Percentiles rank a stretch among this genome's conserved stretches.
Conservation (phyloP, 139 green algal genomes). For the Chlamydomonas sphaeroides region DNA sequence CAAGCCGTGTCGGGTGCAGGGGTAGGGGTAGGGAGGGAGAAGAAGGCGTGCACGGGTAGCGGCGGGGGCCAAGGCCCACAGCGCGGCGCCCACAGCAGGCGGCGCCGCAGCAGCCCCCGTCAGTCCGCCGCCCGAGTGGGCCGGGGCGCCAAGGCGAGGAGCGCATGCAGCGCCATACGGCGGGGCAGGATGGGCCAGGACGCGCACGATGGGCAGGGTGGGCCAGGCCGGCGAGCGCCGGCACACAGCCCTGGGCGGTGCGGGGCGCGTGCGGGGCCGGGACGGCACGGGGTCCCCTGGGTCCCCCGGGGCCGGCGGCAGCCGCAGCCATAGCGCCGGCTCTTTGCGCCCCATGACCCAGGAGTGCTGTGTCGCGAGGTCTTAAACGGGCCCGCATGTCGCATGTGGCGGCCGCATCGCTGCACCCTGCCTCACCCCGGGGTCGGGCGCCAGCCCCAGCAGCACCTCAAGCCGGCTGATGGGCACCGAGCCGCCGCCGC, state of each 20-base stretch:
- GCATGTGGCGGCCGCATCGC: not conserved
- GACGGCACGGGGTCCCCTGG: too few species aligned
- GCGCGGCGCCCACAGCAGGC: not conserved
- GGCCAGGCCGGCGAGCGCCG: conserved; percentile 62
- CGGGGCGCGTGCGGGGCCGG: not conserved
- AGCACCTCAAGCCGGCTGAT: conserved; percentile 35
- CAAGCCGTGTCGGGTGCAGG: too few species aligned
- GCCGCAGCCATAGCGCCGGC: too few species aligned
- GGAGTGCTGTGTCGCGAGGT: not conserved
- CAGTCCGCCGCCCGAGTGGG: not conserved
- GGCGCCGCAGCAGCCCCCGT: conserved; percentile 4
- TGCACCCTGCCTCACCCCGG: not conserved
- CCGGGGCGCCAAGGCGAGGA: not conserved
- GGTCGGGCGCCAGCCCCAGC: conserved; percentile 23
- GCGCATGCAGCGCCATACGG: not conserved
- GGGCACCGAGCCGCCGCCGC: not conserved
- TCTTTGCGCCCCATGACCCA: not conserved
- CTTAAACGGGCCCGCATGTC: not conserved
- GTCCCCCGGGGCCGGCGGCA: too few species aligned
- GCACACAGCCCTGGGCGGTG: conserved; percentile 53
- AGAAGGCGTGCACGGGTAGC: too few species aligned
- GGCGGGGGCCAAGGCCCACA: not conserved
- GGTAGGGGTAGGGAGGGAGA: too few species aligned
- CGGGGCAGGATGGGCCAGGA: conserved; percentile 22
- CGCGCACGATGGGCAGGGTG: conserved; percentile 53